Conservation (phyloP, 1,284 basidiomycete genomes). For the Naganishia liquefaciens region DNA sequence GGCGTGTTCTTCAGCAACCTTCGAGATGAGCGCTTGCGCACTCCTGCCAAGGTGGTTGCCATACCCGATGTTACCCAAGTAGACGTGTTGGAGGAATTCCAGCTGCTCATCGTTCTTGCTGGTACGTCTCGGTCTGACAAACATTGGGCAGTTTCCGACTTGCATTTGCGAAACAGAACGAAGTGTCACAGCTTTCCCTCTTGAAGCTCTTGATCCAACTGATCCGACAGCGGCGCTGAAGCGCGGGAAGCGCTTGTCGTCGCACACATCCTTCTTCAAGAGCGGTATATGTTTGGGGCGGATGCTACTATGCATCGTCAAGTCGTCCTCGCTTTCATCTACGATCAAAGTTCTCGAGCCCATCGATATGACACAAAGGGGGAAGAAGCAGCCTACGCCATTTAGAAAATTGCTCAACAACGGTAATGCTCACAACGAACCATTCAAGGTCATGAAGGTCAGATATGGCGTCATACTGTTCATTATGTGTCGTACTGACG, state of each 20-base stretch:
- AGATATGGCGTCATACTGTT: conserved; percentile 39
- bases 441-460: conserved; percentile 88
- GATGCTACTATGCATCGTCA: conserved; percentile 97
- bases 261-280: conserved; percentile 98
- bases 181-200: conserved; percentile 92
- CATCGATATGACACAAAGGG: conserved; percentile 82
- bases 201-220: conserved; percentile 86
- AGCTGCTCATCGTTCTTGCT: conserved; percentile 92
- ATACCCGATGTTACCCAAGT: conserved; percentile 90
- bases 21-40: conserved; percentile 67
- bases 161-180: conserved; percentile 62
- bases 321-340: conserved; percentile 88
- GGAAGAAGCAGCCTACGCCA: conserved; percentile 75
- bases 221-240: conserved; percentile 90
- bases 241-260: conserved; percentile 90
- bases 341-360: conserved; percentile 98
- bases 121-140: conserved; percentile 57
- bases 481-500: neutral
- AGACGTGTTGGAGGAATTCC: conserved; percentile 94
- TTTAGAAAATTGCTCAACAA: conserved; percentile 87
- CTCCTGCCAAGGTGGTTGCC: conserved; percentile 87
- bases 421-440: conserved; percentile 77
- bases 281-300: conserved; percentile 88
- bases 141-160: neutral
- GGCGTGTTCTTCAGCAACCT: conserved; percentile 93